Conservation (phyloP, 768 basidiomycete species). For the Gautieria morchelliformis region DNA sequence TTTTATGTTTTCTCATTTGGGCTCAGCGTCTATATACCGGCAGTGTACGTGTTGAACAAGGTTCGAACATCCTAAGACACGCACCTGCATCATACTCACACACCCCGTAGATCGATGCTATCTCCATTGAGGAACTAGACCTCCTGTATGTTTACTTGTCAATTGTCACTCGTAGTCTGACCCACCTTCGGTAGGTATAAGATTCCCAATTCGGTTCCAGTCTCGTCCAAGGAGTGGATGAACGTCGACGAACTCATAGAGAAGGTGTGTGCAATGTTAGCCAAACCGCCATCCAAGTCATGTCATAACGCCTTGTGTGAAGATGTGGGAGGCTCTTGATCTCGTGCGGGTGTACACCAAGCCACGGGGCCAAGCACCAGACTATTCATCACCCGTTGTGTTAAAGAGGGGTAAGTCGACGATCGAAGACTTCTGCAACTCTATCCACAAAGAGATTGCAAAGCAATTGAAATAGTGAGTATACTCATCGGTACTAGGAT, state of each 20-base stretch:
- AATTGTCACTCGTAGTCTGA: neutral
- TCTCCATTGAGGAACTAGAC: constrained; percentile 96
- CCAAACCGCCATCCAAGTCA: neutral
- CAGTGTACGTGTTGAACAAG: constrained; percentile 85
- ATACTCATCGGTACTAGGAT: neutral
- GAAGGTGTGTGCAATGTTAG: constrained; percentile 12
- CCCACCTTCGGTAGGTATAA: constrained; percentile 48
- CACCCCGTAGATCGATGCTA: constrained; percentile 76
- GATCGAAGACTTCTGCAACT: constrained; percentile 84
- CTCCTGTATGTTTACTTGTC: constrained; percentile 46
- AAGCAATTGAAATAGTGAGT: constrained; percentile 95
- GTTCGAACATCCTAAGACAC: constrained; percentile 24
- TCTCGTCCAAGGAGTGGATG: constrained; percentile 91
- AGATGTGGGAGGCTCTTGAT: constrained; percentile 90
- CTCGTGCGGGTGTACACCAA: constrained; percentile 96
- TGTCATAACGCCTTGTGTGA: neutral
- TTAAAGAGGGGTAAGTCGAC: constrained; percentile 52
- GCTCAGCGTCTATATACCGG: constrained; percentile 82
- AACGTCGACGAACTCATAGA: constrained; percentile 93
- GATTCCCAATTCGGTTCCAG: constrained; percentile 91
- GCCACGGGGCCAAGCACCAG: constrained; percentile 83
- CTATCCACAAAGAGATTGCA: constrained; percentile 94
- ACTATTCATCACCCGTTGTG: constrained; percentile 87
- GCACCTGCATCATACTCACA: neutral
- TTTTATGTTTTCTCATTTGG: neutral